phyloP scores from a whole-genome alignment of 768 basidiomycete species.

The Plicaturopsis crispa region DNA sequence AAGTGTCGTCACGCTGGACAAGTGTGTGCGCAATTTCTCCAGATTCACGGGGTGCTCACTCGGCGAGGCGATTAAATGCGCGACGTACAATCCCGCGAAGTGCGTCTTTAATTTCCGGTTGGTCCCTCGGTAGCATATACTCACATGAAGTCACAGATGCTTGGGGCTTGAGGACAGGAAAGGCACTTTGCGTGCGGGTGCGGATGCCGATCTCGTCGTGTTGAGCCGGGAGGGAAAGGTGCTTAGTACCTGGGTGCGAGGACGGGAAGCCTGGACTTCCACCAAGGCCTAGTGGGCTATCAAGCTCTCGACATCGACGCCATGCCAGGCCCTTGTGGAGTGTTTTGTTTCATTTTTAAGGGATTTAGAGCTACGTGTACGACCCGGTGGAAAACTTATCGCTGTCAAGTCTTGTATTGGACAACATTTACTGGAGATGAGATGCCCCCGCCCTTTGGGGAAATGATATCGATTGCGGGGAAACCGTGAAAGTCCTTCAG shows the following conservation, averaged over 20 bases:
- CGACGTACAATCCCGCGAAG: slow-evolving; percentile 81
- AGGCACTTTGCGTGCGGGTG: slow-evolving; percentile 75
- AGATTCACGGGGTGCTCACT: slow-evolving; percentile 79
- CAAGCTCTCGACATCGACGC: no score
- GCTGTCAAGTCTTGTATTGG: no score
- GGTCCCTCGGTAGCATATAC: background rate
- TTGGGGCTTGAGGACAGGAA: slow-evolving; percentile 74
- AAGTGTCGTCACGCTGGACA: slow-evolving; percentile 77
- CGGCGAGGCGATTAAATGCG: slow-evolving; percentile 79
- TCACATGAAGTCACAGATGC: slow-evolving; percentile 34
- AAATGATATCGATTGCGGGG: no score
- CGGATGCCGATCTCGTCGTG: slow-evolving; percentile 79
- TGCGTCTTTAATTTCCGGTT: slow-evolving; percentile 20
- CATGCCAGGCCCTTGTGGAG: no score
- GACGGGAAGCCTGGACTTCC: slow-evolving; percentile 61
- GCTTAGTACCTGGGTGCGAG: slow-evolving; percentile 70
- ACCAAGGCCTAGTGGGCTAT: no score
- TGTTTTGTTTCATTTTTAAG: no score
- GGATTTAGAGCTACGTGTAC: no score
- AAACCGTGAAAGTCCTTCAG: no score
- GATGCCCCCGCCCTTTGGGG: no score
- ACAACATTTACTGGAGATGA: no score
- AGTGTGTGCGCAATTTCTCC: slow-evolving; percentile 80
- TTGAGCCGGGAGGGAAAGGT: slow-evolving; percentile 63
- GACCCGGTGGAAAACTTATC: no score